Percentiles rank a stretch among this genome's conserved stretches.
These are phyloP conservation scores for Dactylorhiza incarnata DNA, from an alignment of 106 monocot species.

Conservation along the genomic window DNA sequence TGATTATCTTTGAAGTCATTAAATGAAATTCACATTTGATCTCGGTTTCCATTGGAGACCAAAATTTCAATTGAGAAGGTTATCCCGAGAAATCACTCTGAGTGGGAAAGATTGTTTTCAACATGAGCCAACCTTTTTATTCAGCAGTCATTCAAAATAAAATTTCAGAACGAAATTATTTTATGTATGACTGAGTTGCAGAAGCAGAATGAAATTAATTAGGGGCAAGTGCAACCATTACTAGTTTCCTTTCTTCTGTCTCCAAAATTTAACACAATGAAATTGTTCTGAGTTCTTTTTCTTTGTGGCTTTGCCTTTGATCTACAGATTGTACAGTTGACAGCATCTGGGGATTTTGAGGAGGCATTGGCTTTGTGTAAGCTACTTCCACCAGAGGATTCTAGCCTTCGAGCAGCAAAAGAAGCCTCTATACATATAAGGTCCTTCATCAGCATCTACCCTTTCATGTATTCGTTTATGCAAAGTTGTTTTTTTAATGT, in stretches of 20 bases:
- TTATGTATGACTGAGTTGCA: not conserved
- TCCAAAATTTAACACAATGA: not conserved
- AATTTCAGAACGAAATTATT: too few relatives aligned
- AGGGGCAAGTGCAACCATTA: not conserved
- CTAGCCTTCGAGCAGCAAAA: conserved; percentile 78
- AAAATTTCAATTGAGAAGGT: too few relatives aligned
- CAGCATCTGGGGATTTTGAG: conserved; percentile 98
- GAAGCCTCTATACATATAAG: conserved; percentile 91
- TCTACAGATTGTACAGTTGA: conserved; percentile 92
- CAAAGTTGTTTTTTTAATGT: not conserved
- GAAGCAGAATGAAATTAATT: not conserved
- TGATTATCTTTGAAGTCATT: too few relatives aligned
- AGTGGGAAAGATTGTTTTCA: too few relatives aligned
- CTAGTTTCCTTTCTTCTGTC: not conserved
- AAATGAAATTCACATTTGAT: too few relatives aligned
- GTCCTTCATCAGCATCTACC: conserved; percentile 21
- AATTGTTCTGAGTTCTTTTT: conserved; percentile 1
- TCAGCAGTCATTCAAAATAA: too few relatives aligned
- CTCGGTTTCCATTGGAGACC: too few relatives aligned
- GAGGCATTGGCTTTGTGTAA: conserved; percentile 95
- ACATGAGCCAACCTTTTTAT: too few relatives aligned
- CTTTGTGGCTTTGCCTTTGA: conserved; percentile 1
- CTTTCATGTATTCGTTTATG: not conserved
- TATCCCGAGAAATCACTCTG: too few relatives aligned
- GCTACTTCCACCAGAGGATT: conserved; percentile 93